Conservation (phyloP, 306 rosid genomes). For the Trifolium subterraneum region DNA sequence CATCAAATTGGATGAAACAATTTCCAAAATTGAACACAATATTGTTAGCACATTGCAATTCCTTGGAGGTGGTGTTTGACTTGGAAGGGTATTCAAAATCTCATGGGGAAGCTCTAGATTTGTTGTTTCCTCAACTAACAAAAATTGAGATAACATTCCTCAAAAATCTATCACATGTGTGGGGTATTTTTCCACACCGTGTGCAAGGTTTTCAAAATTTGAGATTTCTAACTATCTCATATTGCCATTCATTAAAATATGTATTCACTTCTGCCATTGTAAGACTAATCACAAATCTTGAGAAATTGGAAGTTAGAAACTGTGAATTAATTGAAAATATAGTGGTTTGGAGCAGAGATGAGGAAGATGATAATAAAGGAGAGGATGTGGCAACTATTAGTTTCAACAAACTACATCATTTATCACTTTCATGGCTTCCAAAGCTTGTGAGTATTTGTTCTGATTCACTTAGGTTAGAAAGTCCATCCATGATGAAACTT, state of each 20-base stretch:
- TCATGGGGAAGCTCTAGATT: not conserved
- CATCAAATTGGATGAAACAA: conserved; percentile 3
- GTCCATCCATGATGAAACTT: conserved; percentile 3
- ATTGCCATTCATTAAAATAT: conserved; percentile 1
- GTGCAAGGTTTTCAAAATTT: conserved; percentile 23
- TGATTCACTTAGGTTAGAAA: not conserved
- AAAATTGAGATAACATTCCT: not conserved
- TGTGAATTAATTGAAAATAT: not conserved
- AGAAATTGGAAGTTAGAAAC: rapidly evolving
- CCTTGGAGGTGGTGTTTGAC: not conserved
- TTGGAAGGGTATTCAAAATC: not conserved
- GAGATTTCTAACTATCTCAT: not conserved
- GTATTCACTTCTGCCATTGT: not conserved
- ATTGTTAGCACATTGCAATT: not conserved
- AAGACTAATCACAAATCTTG: not conserved
- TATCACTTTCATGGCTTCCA: not conserved
- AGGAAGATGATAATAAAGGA: not conserved
- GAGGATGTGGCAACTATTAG: not conserved
- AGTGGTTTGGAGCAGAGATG: not conserved
- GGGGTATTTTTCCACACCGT: not conserved
- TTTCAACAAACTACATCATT: not conserved
- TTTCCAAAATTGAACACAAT: conserved; percentile 1
- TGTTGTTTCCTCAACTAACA: conserved; percentile 11
- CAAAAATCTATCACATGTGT: not conserved
- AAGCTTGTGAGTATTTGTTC: not conserved